phyloP scores from a whole-genome alignment of 176 grass and related monocot genomes.

The Miscanthus lutarioriparius region DNA sequence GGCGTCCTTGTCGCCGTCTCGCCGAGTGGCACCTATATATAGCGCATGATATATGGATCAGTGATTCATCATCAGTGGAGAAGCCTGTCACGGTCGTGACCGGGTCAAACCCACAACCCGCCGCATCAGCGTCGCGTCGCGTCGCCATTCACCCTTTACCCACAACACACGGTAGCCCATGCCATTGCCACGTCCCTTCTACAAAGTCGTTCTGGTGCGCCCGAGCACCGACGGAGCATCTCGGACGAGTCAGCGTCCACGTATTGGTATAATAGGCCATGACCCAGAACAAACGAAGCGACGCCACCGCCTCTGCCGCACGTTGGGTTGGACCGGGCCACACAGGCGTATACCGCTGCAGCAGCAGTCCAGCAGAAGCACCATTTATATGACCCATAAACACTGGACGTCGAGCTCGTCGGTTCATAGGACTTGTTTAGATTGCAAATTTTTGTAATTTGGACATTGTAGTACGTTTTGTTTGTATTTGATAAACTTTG shows the following conservation, averaged over 20 bases:
- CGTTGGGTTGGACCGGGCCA: conserved; percentile 32
- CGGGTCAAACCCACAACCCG: conserved; percentile 40
- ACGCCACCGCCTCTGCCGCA: conserved; percentile 1
- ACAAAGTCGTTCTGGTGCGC: neutral
- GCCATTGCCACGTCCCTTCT: conserved; percentile 2
- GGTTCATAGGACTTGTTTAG: too few species aligned
- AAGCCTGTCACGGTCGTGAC: conserved; percentile 16
- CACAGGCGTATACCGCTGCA: neutral
- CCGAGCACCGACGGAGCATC: neutral
- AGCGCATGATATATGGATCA: neutral
- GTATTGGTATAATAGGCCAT: neutral
- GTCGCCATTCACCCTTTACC: conserved; percentile 13
- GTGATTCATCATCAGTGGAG: neutral
- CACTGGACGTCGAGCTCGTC: neutral
- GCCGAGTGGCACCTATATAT: neutral
- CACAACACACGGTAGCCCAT: neutral
- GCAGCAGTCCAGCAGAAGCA: neutral
- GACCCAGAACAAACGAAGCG: neutral
- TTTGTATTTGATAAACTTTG: too few species aligned
- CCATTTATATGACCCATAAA: conserved; percentile 37
- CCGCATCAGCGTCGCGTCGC: conserved; percentile 36
- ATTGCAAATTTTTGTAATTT: too few species aligned
- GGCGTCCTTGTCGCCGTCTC: neutral
- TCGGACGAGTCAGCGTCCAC: neutral
- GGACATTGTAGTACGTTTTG: too few species aligned